Percentiles rank a stretch among this genome's conserved stretches.
phyloP scores from a whole-genome alignment of 106 monocot species.

The Ottelia alismoides region DNA sequence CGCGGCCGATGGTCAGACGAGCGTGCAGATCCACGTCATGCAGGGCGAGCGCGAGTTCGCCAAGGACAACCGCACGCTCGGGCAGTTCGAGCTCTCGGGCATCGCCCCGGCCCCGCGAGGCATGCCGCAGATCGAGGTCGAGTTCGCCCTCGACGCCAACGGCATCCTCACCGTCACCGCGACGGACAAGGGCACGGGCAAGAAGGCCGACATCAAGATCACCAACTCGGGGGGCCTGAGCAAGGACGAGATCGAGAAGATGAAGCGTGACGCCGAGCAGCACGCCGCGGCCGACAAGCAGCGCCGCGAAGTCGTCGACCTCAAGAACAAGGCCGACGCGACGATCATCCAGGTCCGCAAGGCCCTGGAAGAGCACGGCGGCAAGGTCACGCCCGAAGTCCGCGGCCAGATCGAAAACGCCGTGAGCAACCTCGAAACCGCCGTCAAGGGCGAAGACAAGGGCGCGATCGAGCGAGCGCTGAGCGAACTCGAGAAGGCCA shows the following conservation, averaged over 20 bases:
- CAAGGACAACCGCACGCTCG: constrained; percentile 4
- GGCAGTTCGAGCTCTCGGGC: background rate
- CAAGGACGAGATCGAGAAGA: background rate
- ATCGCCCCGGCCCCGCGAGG: constrained; percentile 2
- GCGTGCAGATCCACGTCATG: constrained; percentile 1
- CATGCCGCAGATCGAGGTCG: constrained; percentile 2
- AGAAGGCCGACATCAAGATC: constrained; percentile 4
- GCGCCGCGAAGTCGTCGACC: too few relatives aligned
- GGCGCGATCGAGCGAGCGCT: too few relatives aligned
- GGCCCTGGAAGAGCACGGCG: too few relatives aligned
- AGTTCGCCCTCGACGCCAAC: constrained; percentile 7
- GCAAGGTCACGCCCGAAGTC: too few relatives aligned
- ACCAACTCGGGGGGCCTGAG: background rate
- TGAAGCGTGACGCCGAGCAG: background rate
- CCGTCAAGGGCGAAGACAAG: too few relatives aligned
- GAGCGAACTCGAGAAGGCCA: too few relatives aligned
- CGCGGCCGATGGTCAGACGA: constrained; percentile 1
- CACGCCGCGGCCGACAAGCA: background rate
- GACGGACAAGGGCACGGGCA: background rate
- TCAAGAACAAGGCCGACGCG: too few relatives aligned
- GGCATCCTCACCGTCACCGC: constrained; percentile 6
- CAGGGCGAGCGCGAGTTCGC: constrained; percentile 5
- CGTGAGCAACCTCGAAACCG: too few relatives aligned
- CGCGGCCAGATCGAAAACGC: too few relatives aligned
- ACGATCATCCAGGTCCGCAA: too few relatives aligned